A percentile compares a stretch with the other conserved stretches of the same genome.
These are phyloP conservation scores for Pelargonium cotyledonis DNA, from an alignment of 441 rosid genomes.

Conservation along the genomic window DNA sequence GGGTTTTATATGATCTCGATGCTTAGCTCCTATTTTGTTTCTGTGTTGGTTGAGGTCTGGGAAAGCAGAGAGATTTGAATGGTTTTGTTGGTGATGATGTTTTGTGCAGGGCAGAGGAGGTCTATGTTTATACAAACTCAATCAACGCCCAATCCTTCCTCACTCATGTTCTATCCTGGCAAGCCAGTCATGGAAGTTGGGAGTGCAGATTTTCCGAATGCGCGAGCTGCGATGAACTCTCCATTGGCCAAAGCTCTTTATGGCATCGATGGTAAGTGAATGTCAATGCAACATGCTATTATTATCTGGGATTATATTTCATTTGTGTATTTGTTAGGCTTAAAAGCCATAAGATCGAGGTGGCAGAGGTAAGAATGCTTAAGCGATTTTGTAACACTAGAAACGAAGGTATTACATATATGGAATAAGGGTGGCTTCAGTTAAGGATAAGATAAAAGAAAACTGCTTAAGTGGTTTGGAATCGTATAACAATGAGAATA, in stretches of 20 bases:
- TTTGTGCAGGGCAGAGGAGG: slow-evolving; percentile 69
- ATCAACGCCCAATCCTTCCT: slow-evolving; percentile 92
- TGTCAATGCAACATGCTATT: neutral
- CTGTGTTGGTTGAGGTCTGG: neutral
- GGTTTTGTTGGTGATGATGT: neutral
- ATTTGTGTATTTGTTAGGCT: neutral
- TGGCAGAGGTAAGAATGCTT: too few relatives aligned
- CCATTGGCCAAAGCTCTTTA: slow-evolving; percentile 71
- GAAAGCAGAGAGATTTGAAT: slow-evolving; percentile 3
- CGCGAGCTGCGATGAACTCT: slow-evolving; percentile 68
- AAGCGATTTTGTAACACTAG: too few relatives aligned
- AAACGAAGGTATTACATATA: too few relatives aligned
- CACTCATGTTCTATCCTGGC: slow-evolving; percentile 90
- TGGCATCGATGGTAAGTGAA: slow-evolving; percentile 61
- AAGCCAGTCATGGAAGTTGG: slow-evolving; percentile 88
- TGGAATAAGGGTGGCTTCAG: too few relatives aligned
- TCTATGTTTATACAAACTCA: slow-evolving; percentile 87
- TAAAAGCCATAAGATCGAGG: too few relatives aligned
- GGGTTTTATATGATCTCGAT: neutral
- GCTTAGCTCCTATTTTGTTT: neutral
- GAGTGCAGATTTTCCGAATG: slow-evolving; percentile 82
- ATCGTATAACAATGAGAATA: too few relatives aligned
- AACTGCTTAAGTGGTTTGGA: too few relatives aligned
- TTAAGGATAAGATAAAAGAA: too few relatives aligned
- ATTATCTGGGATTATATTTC: neutral